Conservation (phyloP, 345 rosid genomes). For the Turnera subulata region DNA sequence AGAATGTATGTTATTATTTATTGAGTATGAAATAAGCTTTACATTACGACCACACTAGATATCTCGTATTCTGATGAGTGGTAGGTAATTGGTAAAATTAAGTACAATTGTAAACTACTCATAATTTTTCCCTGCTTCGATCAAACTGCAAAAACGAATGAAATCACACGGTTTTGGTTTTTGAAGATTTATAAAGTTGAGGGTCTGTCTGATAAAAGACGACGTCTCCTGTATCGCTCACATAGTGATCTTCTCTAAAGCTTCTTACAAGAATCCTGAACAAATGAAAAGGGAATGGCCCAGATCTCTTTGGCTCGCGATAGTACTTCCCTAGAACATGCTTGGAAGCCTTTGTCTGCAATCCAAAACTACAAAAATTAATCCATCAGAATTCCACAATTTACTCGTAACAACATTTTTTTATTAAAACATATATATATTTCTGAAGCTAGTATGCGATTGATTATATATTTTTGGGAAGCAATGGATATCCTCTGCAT, state of each 20-base stretch:
- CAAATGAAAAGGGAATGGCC: constrained; percentile 65
- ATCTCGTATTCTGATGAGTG: too few species aligned
- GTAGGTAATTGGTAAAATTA: too few species aligned
- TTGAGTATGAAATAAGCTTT: too few species aligned
- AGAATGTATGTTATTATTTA: too few species aligned
- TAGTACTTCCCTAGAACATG: constrained; percentile 75
- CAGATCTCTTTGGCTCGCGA: constrained; percentile 70
- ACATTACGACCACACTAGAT: too few species aligned
- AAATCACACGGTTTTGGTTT: not conserved
- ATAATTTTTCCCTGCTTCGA: not conserved
- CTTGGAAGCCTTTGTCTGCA: constrained; percentile 43
- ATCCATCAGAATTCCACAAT: too few species aligned
- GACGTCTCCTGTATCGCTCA: constrained; percentile 69
- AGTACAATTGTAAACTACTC: too few species aligned
- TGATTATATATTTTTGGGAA: too few species aligned
- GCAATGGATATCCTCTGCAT: constrained; percentile 1
- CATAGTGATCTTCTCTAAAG: constrained; percentile 66
- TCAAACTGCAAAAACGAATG: not conserved
- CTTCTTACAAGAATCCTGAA: constrained; percentile 48
- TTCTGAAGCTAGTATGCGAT: not conserved
- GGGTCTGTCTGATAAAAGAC: constrained; percentile 73
- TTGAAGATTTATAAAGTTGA: not conserved
- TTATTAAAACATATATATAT: not conserved
- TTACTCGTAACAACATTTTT: too few species aligned
- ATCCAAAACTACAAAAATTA: too few species aligned